phyloP scores from a whole-genome alignment of 2,329 filamentous ascomycete genomes.

The Stenocarpella maydis region DNA sequence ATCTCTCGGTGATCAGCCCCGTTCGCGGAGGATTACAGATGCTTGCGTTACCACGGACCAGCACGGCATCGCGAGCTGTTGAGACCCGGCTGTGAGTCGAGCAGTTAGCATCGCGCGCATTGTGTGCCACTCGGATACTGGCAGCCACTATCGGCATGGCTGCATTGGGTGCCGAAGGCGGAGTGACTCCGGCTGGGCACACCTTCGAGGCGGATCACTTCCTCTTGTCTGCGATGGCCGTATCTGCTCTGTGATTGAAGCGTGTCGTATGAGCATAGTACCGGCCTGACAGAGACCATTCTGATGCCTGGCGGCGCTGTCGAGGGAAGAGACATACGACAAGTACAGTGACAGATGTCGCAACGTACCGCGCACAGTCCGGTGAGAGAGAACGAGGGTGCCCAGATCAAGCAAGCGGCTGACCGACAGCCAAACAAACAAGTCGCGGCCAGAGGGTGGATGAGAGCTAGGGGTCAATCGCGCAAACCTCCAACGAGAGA shows the following conservation, averaged over 20 bases:
- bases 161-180: neutral
- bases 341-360: conserved; percentile 13
- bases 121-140: neutral
- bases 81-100: neutral
- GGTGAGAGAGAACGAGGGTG: neutral
- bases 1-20: neutral
- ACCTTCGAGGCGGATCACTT: neutral
- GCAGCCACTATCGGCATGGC: conserved; percentile 4
- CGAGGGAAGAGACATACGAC: neutral
- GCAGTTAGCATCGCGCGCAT: neutral
- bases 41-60: neutral
- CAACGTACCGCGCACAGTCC: conserved; percentile 32
- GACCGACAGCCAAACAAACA: conserved; percentile 14
- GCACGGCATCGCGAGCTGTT: neutral
- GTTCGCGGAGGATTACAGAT: neutral
- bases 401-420: neutral
- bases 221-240: neutral
- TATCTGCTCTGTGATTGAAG: conserved; percentile 7
- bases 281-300: neutral
- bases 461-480: neutral
- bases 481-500: neutral
- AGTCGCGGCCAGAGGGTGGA: conserved; percentile 6
- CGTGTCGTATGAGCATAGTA: conserved; percentile 6
- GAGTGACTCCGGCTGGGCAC: conserved; percentile 9
- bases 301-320: neutral